Evolutionary conservation across 345 rosid genomes (phyloP), one percentile per base, ranked within the genome.

Genomic region (Pistacia vera): DNA sequence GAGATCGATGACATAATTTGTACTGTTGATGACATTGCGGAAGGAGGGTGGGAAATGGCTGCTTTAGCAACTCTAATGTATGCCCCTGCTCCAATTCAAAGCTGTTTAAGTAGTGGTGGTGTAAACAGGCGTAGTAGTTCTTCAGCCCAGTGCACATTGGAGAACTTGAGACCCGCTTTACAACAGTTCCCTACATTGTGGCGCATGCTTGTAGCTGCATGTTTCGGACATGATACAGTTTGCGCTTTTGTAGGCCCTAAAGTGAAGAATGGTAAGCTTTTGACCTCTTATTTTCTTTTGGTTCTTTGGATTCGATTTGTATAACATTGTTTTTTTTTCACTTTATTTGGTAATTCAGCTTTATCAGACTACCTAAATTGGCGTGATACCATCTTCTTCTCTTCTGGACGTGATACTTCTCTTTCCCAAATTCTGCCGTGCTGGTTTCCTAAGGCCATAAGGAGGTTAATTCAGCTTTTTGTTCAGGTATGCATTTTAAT

Each of bases 1-100:
- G 95, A 87, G 83, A 78, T 83, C 63, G 87, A 91, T 72, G 93
- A 91, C 71, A 85, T 87, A 76, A 87, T 93, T 83, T 86, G 71
- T 71, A 91, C 97, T 38, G 90, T 96, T 70, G 98, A 96, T 81
- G 99, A 96, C 83, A 92, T 96, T 74, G 98, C 97, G 4, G 99
- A 93, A 86, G 95, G 97, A 84, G 97, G 92, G 48, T 91, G 94
- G 75, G 97, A 93, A 87, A 76, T 96, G 95, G 98, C 97, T 56
- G 99, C 99, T 82, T 81, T 96, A 81, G 97, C 99, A 77, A 96
- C 99, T 82, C 86, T 96, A 78, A 89, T 96, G 97, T 87, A 83
- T 79, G 92, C 97, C 58, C 79, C 89, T 66, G 78, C 81, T 59
- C 93, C 97, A 75, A 86, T 96, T 79, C 97, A 96, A 79, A 84